Percentiles rank a stretch among this genome's conserved stretches.
phyloP scores from a whole-genome alignment of 1,139 yeast genomes.

The Yamadazyma aaseri region DNA sequence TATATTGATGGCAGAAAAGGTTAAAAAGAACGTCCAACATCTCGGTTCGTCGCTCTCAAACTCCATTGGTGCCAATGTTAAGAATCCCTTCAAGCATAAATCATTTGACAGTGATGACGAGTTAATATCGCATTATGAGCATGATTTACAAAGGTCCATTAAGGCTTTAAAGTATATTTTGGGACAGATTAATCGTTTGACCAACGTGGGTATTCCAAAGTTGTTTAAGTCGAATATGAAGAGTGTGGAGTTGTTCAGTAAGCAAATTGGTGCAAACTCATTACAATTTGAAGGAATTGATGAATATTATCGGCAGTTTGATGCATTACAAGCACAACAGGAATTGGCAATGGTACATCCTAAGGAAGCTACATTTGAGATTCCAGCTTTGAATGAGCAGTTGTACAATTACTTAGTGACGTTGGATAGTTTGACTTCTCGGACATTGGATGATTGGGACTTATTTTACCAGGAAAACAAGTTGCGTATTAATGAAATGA shows the following conservation, averaged over 20 bases:
- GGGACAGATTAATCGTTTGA: conserved; percentile 34
- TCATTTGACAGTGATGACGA: conserved; percentile 42
- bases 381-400: conserved; percentile 32
- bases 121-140: conserved; percentile 39
- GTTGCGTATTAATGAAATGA: conserved; percentile 39
- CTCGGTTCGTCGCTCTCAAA: conserved; percentile 11
- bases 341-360: conserved; percentile 41
- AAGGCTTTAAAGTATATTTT: conserved; percentile 44
- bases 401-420: conserved; percentile 29
- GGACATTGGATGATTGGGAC: conserved; percentile 34
- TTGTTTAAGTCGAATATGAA: conserved; percentile 34
- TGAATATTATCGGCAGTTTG: conserved; percentile 36
- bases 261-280: conserved; percentile 38
- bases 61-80: conserved; percentile 11
- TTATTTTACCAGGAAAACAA: conserved; percentile 28
- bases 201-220: conserved; percentile 33
- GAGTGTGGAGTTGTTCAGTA: conserved; percentile 30
- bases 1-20: conserved; percentile 10
- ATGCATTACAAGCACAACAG: conserved; percentile 28
- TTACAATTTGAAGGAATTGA: conserved; percentile 46
- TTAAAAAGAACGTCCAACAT: conserved; percentile 11
- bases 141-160: conserved; percentile 40
- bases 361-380: conserved; percentile 30
- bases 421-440: conserved; percentile 29
- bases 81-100: conserved; percentile 17